These are phyloP conservation scores for Morella rubra DNA, from an alignment of 306 rosid species.

Conservation along the genomic window DNA sequence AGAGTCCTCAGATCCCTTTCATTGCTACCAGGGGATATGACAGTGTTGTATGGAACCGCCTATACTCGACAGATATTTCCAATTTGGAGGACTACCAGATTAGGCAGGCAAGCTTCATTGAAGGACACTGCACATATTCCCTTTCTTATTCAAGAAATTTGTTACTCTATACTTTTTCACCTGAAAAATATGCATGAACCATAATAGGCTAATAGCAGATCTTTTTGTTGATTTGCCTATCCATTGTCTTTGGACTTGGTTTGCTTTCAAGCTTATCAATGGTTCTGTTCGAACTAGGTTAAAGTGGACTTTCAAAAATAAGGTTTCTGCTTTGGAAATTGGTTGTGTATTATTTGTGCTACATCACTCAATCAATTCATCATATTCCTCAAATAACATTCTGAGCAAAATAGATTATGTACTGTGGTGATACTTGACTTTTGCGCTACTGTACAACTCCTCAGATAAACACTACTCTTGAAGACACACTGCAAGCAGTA, in stretches of 20 bases:
- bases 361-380: constrained; percentile 9
- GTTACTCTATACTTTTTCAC: not conserved
- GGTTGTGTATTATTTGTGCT: not conserved
- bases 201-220: not conserved
- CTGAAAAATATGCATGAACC: not conserved
- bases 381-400: not conserved
- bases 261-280: not conserved
- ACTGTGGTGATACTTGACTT: constrained; percentile 19
- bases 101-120: constrained; percentile 52
- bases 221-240: not conserved
- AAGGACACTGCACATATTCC: constrained; percentile 3
- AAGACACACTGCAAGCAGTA: constrained; percentile 77
- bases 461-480: constrained; percentile 70
- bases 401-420: not conserved
- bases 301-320: not conserved
- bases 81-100: constrained; percentile 57
- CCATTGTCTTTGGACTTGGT: not conserved
- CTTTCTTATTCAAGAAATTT: constrained; percentile 3
- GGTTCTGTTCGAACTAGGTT: not conserved
- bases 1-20: constrained; percentile 51
- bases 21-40: constrained; percentile 91
- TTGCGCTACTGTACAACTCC: constrained; percentile 5
- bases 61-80: constrained; percentile 74
- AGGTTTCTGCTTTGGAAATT: not conserved
- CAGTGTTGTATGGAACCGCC: constrained; percentile 94